Base-by-base conservation (phyloP, 139 green algal species). In the Chlorella sp. region DNA sequence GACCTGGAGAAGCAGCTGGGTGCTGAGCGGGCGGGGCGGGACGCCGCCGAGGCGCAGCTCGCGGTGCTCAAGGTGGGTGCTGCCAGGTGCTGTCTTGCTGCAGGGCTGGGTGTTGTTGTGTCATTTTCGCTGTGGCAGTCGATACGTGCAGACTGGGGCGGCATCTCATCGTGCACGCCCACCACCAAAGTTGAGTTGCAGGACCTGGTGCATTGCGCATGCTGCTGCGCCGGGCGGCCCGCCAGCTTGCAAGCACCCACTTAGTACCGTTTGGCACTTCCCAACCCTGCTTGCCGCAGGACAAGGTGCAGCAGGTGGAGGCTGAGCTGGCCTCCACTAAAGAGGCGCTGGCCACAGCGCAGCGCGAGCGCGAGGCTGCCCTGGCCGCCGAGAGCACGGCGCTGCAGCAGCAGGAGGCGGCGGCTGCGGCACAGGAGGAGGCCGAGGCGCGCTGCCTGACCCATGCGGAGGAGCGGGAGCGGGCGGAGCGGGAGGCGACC, bases 1-100 rank as follows among this genome's bases (percentile, higher is more conserved):
- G 69, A 75, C 51, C 51, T 72, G 9, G 28, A 86, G 56, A 38
- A 36, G 36, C 58, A 76, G 58, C 73, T 82, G 73, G 73, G 13
- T 17, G 43, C 82, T 2, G 82, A 82, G 73, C 82, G 82, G 11
- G 46, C n/a, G n/a, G 79, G 43, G 22, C 79, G 82, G 20, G 82
- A 82, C 26, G 82, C 34, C 20, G 82, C 82, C 11, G 82, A 82
- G 58, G 46, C 73, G 30, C 58, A 41, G 58, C 58, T 86, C 34
- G 58, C 82, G 26, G 36, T 62, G 67, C 80, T 85, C 46, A 43
- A 75, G 78, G 83, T 85, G 64, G 9, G 69, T 1, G 46, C 8
- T n/a, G n/a, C n/a, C n/a, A 11, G 46, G 46, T 11, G 46, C 46
- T 11, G 46, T 11, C 51, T 60, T 26, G 51, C 51, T 60, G 51